phyloP scores from a whole-genome alignment of 495 filamentous ascomycete species.

The Daldinia concentrica region DNA sequence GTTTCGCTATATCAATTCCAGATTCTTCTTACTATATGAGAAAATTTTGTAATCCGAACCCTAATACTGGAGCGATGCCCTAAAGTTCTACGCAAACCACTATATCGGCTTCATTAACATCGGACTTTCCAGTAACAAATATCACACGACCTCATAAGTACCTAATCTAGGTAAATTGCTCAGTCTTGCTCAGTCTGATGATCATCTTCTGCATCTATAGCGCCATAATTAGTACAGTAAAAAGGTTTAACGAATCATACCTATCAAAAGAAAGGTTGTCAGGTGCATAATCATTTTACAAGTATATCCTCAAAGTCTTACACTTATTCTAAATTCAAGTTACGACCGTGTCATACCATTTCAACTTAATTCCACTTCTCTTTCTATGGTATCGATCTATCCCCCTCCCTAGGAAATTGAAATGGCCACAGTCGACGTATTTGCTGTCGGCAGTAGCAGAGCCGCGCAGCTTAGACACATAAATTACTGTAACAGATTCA shows the following conservation, averaged over 20 bases:
- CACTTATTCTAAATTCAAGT: background rate
- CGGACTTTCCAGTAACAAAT: background rate
- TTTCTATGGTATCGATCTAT: background rate
- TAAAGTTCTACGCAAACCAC: background rate
- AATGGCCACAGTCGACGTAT: conserved; percentile 15
- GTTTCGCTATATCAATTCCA: background rate
- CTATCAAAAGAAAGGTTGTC: background rate
- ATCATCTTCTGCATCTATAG: background rate
- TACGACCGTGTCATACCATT: background rate
- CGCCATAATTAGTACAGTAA: background rate
- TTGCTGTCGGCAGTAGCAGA: conserved; percentile 7
- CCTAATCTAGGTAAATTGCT: background rate
- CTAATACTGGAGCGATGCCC: background rate
- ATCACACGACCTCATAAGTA: conserved; percentile 1
- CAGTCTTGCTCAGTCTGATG: background rate
- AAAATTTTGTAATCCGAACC: background rate
- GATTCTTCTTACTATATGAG: background rate
- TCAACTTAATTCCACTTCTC: background rate
- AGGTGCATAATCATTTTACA: background rate
- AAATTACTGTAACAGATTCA: background rate
- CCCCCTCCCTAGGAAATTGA: background rate
- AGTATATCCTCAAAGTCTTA: background rate
- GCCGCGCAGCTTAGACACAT: conserved; percentile 1
- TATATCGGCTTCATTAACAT: background rate
- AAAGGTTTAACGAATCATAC: background rate